Evolutionary conservation across 2,329 filamentous ascomycete species (phyloP), one percentile per base, ranked within the genome.

Genomic region (Trichoderma harzianum): DNA sequence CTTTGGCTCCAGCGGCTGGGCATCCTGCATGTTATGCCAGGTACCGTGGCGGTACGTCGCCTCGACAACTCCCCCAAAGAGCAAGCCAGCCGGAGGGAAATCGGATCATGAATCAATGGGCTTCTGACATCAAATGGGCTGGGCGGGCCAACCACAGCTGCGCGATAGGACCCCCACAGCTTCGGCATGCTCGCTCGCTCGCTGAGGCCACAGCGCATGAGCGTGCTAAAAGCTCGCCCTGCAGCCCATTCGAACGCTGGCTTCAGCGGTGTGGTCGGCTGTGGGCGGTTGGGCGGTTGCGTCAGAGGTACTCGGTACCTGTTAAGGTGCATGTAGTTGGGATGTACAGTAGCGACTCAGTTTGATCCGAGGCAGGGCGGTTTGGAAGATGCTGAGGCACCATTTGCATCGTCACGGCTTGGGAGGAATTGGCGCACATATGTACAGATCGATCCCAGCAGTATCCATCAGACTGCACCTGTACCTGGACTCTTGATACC

Each of bases 191-290:
- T 58, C 69, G 53, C 34, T 58, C 60, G 30, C n/a, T 58, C 60
- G 30, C 64, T 30, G 14, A n/a, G 36, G 36, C 28, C 16, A 47
- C 21, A n/a, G 63, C 61, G 70, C 63, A 36, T 14, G 55, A 55
- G 14, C 32, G 61, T 55, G 55, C 70, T 63, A 57, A 32, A 43
- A 43, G 30, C 12, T 21, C 30, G 55, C 30, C 51, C 62, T 65
- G 63, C 55, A 66, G 61, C 60, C 18, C 60, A 43, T 55, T 53
- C 39, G 36, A 43, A 43, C 43, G 43, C n/a, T 62, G 69, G 69
- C 61, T 65, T 43, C 62, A 66, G 69, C 69, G 69, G 69, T 71
- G 69, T 65, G 69, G 69, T 58, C 43, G 43, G 43, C 43, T 51
- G 43, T 21, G n/a, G 43, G 18, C n/a, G 43, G 43, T 8, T 51